phyloP scores from a whole-genome alignment of 257 asterid genomes.

The Fraxinus americana region DNA sequence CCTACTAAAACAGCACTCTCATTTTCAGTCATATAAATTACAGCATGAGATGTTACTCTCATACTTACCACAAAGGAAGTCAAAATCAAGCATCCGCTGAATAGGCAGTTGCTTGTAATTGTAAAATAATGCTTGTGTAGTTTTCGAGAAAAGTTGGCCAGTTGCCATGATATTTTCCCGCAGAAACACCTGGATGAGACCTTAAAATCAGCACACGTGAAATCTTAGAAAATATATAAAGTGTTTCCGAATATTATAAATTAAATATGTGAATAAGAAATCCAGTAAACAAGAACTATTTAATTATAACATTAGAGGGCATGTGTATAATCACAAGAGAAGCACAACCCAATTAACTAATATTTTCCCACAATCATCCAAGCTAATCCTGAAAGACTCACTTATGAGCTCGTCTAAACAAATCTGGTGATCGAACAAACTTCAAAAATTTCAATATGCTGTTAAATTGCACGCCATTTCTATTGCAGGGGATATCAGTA shows the following conservation, averaged over 20 bases:
- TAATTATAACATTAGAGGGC: neutral
- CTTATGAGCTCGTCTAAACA: conserved; percentile 9
- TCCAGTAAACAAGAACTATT: neutral
- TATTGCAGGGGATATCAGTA: neutral
- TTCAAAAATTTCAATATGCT: neutral
- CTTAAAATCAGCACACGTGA: conserved; percentile 27
- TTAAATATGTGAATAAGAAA: conserved; percentile 12
- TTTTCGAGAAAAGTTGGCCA: conserved; percentile 90
- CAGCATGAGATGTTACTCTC: conserved; percentile 17
- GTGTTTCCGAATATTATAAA: neutral
- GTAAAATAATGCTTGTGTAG: conserved; percentile 90
- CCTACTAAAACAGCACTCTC: neutral
- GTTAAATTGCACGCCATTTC: neutral
- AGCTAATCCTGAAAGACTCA: conserved; percentile 1
- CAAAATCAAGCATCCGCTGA: conserved; percentile 99
- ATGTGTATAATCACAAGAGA: conserved; percentile 1
- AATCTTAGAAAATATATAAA: neutral
- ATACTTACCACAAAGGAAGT: conserved; percentile 86
- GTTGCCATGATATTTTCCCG: conserved; percentile 68
- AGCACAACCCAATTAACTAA: neutral
- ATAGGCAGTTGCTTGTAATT: conserved; percentile 95
- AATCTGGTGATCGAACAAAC: conserved; percentile 13
- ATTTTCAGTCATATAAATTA: conserved; percentile 12
- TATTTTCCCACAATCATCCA: conserved; percentile 1
- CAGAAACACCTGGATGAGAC: conserved; percentile 40